phyloP scores from a whole-genome alignment of 305 asterid species.

The Andrographis paniculata region DNA sequence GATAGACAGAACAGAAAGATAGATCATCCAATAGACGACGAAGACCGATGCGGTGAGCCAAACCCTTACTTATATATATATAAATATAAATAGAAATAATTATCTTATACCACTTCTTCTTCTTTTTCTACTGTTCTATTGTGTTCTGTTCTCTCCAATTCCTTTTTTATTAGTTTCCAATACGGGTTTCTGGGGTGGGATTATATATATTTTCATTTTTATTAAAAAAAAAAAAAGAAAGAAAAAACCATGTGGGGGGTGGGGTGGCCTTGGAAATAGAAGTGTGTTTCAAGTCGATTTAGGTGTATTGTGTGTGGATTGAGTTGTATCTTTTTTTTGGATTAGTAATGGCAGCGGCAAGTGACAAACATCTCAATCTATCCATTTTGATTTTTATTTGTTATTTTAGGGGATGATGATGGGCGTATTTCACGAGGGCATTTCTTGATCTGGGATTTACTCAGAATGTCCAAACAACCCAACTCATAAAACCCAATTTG shows the following conservation, averaged over 20 bases:
- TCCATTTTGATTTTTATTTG: background rate
- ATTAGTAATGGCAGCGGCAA: slow-evolving; percentile 10
- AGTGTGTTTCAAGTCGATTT: slow-evolving; percentile 13
- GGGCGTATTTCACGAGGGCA: slow-evolving; percentile 5
- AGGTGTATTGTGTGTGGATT: slow-evolving; percentile 11
- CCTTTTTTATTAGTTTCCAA: no score
- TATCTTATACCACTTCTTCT: no score
- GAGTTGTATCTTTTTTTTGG: no score
- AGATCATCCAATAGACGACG: background rate
- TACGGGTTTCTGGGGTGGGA: no score
- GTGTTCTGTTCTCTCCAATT: slow-evolving; percentile 14
- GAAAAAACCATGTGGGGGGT: slow-evolving; percentile 20
- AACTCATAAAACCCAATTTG: slow-evolving; percentile 16
- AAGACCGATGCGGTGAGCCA: background rate
- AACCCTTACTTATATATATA: no score
- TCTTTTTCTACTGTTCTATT: no score
- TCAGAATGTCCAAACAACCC: slow-evolving; percentile 19
- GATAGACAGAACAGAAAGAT: slow-evolving; percentile 27
- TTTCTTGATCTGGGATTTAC: slow-evolving; percentile 22
- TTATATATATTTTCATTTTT: no score
- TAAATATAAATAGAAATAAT: no score
- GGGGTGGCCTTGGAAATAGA: slow-evolving; percentile 16
- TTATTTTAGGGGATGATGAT: background rate
- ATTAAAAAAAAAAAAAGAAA: no score
- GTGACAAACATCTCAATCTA: background rate